phyloP scores from a whole-genome alignment of 495 filamentous ascomycete species.

The Poronia punctata region DNA sequence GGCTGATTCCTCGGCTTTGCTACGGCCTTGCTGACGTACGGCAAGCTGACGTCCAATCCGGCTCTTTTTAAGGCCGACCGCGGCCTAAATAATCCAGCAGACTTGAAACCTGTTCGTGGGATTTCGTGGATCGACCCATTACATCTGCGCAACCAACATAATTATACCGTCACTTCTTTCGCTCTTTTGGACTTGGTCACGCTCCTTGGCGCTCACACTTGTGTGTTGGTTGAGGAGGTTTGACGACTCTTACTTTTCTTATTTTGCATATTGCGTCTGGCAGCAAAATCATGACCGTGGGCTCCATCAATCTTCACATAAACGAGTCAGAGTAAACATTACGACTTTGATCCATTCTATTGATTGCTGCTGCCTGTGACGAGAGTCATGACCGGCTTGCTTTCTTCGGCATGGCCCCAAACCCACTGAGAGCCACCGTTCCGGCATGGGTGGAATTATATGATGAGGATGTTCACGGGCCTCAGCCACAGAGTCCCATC shows the following conservation, averaged over 20 bases:
- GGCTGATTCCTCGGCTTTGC: constrained; percentile 1
- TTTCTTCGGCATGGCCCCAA: constrained; percentile 21
- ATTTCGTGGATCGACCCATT: too few relatives aligned
- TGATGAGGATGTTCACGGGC: constrained; percentile 21
- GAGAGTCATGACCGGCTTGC: constrained; percentile 12
- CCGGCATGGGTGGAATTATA: constrained; percentile 29
- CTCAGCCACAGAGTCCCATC: constrained; percentile 10
- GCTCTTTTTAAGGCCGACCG: too few relatives aligned
- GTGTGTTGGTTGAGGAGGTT: background rate
- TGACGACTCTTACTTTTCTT: constrained; percentile 2
- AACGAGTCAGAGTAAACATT: too few relatives aligned
- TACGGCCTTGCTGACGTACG: too few relatives aligned
- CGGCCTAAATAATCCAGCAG: too few relatives aligned
- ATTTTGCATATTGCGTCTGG: constrained; percentile 1
- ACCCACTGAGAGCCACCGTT: constrained; percentile 22
- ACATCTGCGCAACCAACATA: too few relatives aligned
- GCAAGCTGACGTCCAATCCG: too few relatives aligned
- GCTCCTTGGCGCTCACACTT: too few relatives aligned
- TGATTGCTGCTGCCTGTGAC: background rate
- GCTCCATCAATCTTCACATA: background rate
- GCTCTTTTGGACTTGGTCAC: too few relatives aligned
- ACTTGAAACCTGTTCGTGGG: too few relatives aligned
- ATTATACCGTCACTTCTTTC: too few relatives aligned
- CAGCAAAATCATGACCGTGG: constrained; percentile 5
- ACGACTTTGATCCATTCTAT: background rate